Percentiles rank a stretch among this genome's conserved stretches.
Conservation (phyloP, 2,329 filamentous ascomycete species). For the Phyllosticta ampelicida region DNA sequence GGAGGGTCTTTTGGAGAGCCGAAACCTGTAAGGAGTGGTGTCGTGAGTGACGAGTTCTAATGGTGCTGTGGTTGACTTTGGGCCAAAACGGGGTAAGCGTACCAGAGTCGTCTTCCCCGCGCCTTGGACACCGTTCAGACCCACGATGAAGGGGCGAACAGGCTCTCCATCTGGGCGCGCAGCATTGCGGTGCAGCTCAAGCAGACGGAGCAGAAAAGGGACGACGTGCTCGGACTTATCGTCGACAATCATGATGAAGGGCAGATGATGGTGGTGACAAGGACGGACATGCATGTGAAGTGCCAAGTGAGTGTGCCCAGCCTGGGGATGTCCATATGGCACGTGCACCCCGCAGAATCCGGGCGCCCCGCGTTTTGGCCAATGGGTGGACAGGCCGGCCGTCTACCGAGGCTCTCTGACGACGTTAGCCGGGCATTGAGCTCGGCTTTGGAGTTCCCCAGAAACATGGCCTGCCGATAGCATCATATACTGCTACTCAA, state of each 20-base stretch:
- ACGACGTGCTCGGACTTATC: conserved; percentile 71
- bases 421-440: conserved; percentile 10
- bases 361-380: not conserved
- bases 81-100: conserved; percentile 17
- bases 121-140: conserved; percentile 79
- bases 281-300: conserved; percentile 10
- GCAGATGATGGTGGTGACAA: no score
- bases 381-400: conserved; percentile 1
- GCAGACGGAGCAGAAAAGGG: conserved; percentile 58
- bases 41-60: not conserved
- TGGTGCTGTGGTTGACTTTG: not conserved
- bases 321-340: not conserved
- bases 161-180: conserved; percentile 3
- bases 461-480: not conserved
- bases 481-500: not conserved
- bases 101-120: conserved; percentile 80
- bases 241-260: conserved; percentile 46
- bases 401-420: conserved; percentile 7
- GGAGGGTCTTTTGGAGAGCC: conserved; percentile 52
- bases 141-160: conserved; percentile 63
- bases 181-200: conserved; percentile 39
- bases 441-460: conserved; percentile 5
- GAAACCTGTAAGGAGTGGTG: conserved; percentile 36
- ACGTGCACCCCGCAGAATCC: conserved; percentile 1
- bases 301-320: not conserved